Base-by-base conservation (phyloP, 2,329 filamentous ascomycete species). In the Diaporthe destruens region DNA sequence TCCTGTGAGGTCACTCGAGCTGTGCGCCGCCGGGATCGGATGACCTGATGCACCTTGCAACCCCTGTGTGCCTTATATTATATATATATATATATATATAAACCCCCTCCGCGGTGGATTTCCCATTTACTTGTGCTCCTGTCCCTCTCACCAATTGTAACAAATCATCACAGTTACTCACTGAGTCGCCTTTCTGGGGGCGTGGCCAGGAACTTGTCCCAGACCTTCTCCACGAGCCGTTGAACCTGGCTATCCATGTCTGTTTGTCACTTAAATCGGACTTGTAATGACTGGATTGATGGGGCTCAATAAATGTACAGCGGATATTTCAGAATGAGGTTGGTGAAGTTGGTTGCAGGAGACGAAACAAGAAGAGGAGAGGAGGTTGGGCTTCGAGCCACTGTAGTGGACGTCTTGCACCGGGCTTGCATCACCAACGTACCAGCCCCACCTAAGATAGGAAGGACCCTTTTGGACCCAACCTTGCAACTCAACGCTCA, bases 211-310 rank as follows among this genome's bases (percentile, higher is more conserved):
- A 86, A 88, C 80, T 80, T 88, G 85, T 86, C 83, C 93, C 93
- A 96, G 73, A 88, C 88, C 83, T 94, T 95, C 69, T 92, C 85
- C 3, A 94, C 91, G 14, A 97, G 86, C 36, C 87, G 86, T 32
- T 87, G 80, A 16, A 97, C 89, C 82, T 95, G 92, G n/a, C 89
- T 87, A 66, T 97, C 93, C 94, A 97, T 97, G 0, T 71, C 75
- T 61, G 23, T 16, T 11, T 59, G 11, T 2, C 16, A n/a, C 20
- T 55, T 4, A 56, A 53, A 14, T 53, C 8, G 57, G 11, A 29
- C 34, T 53, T 18, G 7, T 57, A 25, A 29, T 9, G 12, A 23
- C 4, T 11, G 8, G n/a, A 12, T 39, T 39, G 18, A 12, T 61
- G 3, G n/a, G 53, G 1, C 23, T 25, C 6, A 32, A 47, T 34